Conservation (phyloP, 1,284 basidiomycete species). For the Fomes fomentarius region DNA sequence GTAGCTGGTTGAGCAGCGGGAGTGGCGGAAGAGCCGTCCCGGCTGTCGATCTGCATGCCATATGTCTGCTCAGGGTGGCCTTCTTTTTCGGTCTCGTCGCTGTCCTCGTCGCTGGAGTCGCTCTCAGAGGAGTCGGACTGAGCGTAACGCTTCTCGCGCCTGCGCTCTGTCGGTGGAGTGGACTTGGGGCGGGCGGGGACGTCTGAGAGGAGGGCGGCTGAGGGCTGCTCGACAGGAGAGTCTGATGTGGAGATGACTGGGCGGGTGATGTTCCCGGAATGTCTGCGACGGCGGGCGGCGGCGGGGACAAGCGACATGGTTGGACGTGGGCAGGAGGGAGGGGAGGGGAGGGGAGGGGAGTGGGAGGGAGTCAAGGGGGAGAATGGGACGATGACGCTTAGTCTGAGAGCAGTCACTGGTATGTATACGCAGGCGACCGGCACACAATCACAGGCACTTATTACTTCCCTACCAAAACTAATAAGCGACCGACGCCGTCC, state of each 20-base stretch:
- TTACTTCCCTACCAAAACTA: not conserved
- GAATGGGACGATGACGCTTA: not conserved
- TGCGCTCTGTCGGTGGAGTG: slow-evolving; percentile 38
- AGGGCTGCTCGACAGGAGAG: slow-evolving; percentile 23
- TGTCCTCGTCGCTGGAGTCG: slow-evolving; percentile 20
- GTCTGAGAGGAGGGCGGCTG: slow-evolving; percentile 18
- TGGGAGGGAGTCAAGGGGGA: not conserved
- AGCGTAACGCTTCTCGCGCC: slow-evolving; percentile 23
- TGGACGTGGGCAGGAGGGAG: not conserved
- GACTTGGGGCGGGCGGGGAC: slow-evolving; percentile 40
- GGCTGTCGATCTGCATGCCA: slow-evolving; percentile 30
- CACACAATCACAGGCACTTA: not conserved
- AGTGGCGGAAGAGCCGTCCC: slow-evolving; percentile 18
- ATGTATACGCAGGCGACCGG: not conserved
- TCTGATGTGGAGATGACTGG: slow-evolving; percentile 29
- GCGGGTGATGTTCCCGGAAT: slow-evolving; percentile 36
- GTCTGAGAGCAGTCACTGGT: not conserved
- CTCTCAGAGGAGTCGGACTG: slow-evolving; percentile 23
- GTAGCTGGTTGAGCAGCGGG: slow-evolving; percentile 19
- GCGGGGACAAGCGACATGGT: slow-evolving; percentile 22
- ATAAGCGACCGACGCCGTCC: not conserved
- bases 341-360: not conserved
- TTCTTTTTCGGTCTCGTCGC: slow-evolving; percentile 25
- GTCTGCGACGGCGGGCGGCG: slow-evolving; percentile 36
- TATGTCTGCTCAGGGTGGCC: slow-evolving; percentile 4